Base-by-base conservation (phyloP, 2,329 filamentous ascomycete genomes). In the Helotiales sp. region DNA sequence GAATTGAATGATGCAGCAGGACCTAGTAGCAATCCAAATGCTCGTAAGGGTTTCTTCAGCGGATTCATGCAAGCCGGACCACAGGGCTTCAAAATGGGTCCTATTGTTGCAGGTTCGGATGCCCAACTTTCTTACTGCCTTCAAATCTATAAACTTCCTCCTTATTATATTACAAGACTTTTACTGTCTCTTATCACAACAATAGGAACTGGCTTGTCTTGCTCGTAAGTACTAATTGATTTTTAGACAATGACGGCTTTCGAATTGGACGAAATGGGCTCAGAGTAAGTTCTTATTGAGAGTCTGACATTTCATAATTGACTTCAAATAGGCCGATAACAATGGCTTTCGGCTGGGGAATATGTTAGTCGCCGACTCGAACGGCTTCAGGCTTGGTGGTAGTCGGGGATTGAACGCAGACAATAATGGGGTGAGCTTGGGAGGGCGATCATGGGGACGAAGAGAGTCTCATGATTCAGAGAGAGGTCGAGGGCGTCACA, bases 351-450 rank as follows among this genome's bases (percentile, higher is more conserved):
- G 68, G 20, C 61, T 69, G 40, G 68, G 68, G 6, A 63, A 70
- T 54, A 63, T 72, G 61, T 34, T 75, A 20, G 75, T 82, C 1
- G 79, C 82, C 40, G 80, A 84, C 68, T 76, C 54, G 17, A 77
- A 77, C 30, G 82, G 81, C 4, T 78, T 83, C 40, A 75, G 77
- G 34, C 40, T 77, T 55, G 76, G 70, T 34, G 70, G 71, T 15
- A 54, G 61, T 15, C 61, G 70, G 47, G 72, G 71, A 1, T 64
- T 74, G 28, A 64, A 71, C 10, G 74, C 72, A 30, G 68, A 71
- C 66, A n/a, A 40, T 20, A 59, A 69, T 43, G 71, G 71, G 6
- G 52, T 74, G 8, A 67, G 58, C 37, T 60, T 75, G 20, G 70
- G 74, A 15, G 70, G 71, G 11, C 61, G 68, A 49, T 26, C 49